Evolutionary conservation across 495 filamentous ascomycete genomes (phyloP).

Genomic region (Penicillium manginii): DNA sequence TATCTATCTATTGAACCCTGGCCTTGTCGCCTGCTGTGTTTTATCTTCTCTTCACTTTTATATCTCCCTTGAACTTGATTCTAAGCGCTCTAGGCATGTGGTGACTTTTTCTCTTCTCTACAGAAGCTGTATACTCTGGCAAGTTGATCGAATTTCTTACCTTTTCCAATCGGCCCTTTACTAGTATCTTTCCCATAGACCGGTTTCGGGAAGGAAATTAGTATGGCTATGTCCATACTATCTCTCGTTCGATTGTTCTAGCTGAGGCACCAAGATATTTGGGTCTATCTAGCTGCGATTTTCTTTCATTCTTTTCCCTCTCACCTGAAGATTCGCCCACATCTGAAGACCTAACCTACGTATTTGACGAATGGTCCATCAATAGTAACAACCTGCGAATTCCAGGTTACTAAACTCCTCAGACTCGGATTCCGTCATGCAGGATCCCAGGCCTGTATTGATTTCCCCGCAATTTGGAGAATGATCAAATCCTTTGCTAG

Average conservation of each 20-base stretch:
- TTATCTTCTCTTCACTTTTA: conserved; percentile 19
- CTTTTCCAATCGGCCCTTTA: neutral
- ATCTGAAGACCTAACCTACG: no score
- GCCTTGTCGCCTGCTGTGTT: conserved; percentile 12
- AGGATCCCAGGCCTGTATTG: no score
- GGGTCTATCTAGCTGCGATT: neutral
- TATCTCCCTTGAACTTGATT: conserved; percentile 4
- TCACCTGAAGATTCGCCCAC: no score
- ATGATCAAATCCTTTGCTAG: no score
- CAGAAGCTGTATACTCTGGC: conserved; percentile 8
- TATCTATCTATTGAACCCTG: conserved; percentile 1
- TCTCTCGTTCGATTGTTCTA: neutral
- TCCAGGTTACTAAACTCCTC: no score
- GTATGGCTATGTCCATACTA: neutral
- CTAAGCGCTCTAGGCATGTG: conserved; percentile 24
- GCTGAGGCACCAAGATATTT: neutral
- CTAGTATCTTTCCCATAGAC: conserved; percentile 7
- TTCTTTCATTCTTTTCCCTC: no score
- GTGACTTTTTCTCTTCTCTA: conserved; percentile 19
- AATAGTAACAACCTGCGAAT: no score
- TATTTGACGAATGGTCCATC: no score
- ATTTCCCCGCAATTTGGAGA: no score
- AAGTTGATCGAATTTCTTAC: conserved; percentile 10
- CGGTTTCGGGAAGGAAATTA: neutral
- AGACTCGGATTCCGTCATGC: no score